These are phyloP conservation scores for Penicillium aurantiogriseum DNA, from an alignment of 2,329 filamentous ascomycete species.

Conservation along the genomic window DNA sequence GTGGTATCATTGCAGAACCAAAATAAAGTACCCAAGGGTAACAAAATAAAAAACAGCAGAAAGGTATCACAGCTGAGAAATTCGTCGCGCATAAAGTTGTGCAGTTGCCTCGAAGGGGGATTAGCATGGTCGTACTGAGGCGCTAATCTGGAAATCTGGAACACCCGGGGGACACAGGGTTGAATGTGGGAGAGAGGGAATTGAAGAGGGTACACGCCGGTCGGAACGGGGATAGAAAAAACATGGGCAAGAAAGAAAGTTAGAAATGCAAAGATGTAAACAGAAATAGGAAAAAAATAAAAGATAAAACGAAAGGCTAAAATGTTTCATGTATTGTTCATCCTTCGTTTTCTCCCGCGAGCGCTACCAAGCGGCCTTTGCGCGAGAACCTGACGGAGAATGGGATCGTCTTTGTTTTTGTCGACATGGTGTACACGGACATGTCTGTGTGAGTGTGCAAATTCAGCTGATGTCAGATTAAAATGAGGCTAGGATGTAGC, in stretches of 20 bases:
- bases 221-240: neutral
- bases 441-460: conserved; percentile 59
- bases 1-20: conserved; percentile 26
- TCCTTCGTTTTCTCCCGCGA: conserved; percentile 71
- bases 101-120: neutral
- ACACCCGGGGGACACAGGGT: conserved; percentile 2
- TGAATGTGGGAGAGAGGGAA: neutral
- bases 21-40: conserved; percentile 4
- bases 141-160: conserved; percentile 6
- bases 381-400: conserved; percentile 76
- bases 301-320: neutral
- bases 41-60: conserved; percentile 2
- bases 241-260: neutral
- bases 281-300: neutral
- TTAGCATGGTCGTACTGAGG: conserved; percentile 4
- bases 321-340: conserved; percentile 18
- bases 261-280: neutral
- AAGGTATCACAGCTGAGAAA: conserved; percentile 23
- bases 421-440: conserved; percentile 90
- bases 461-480: conserved; percentile 2
- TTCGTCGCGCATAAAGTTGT: conserved; percentile 22
- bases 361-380: conserved; percentile 82
- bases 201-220: conserved; percentile 1
- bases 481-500: conserved; percentile 1
- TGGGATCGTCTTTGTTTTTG: conserved; percentile 81